Conservation (phyloP, 139 green algal species). For the Tetradesmus obliquus region DNA sequence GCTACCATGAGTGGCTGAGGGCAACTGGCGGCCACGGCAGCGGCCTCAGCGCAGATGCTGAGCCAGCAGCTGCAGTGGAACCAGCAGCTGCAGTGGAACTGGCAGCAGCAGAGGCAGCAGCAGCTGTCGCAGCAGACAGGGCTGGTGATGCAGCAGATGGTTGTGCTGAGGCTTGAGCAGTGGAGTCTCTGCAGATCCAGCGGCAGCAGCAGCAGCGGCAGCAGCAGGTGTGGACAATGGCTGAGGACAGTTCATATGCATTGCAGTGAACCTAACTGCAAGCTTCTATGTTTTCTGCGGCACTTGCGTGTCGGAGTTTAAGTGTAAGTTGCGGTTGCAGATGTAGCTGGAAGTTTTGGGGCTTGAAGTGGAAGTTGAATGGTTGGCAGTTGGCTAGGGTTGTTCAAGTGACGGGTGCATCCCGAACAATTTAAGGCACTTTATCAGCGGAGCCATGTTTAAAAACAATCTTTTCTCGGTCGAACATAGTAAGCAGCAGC, state of each 20-base stretch:
- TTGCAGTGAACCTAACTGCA: too few species aligned
- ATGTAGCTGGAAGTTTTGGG: background rate
- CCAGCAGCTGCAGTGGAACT: background rate
- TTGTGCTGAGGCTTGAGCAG: background rate
- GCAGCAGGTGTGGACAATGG: background rate
- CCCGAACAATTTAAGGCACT: too few species aligned
- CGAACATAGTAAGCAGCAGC: background rate
- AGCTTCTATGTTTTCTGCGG: too few species aligned
- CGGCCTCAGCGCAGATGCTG: conserved; percentile 45
- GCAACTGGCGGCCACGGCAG: conserved; percentile 67
- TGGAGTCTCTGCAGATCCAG: background rate
- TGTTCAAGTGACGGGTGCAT: background rate
- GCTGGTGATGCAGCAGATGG: background rate
- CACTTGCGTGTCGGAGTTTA: too few species aligned
- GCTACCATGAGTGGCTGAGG: conserved; percentile 78
- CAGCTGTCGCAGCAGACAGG: background rate
- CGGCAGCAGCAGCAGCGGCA: background rate
- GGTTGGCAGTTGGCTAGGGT: conserved; percentile 2
- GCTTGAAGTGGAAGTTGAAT: background rate
- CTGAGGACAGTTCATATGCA: too few species aligned
- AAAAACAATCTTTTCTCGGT: too few species aligned
- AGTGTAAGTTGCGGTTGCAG: too few species aligned
- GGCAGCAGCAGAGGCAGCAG: background rate
- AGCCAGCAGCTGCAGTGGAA: background rate
- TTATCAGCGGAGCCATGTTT: too few species aligned